These are phyloP conservation scores for Aspergillus proliferans DNA, from an alignment of 2,329 filamentous ascomycete genomes.

Conservation along the genomic window DNA sequence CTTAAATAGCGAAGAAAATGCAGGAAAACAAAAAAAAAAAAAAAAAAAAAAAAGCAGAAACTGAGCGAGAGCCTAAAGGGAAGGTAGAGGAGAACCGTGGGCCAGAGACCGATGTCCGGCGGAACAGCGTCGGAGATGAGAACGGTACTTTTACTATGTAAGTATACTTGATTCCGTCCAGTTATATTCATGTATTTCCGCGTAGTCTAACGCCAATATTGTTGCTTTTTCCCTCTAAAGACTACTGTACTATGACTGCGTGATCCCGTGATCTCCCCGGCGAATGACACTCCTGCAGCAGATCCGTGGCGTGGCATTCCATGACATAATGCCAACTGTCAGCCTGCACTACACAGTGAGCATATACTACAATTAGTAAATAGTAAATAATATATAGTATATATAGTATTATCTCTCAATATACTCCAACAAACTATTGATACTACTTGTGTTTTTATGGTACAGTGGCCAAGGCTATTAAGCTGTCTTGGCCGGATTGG, in stretches of 20 bases:
- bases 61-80: neutral
- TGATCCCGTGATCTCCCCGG: neutral
- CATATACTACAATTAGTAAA: neutral
- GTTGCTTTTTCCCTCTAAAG: neutral
- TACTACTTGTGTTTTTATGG: neutral
- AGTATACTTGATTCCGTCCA: no score
- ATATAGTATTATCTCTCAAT: no score
- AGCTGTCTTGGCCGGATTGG: neutral
- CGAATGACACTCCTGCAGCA: neutral
- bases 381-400: neutral
- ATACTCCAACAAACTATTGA: neutral
- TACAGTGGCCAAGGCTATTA: neutral
- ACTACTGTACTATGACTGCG: neutral
- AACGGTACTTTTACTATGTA: neutral
- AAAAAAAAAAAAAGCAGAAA: neutral
- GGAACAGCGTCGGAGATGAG: neutral
- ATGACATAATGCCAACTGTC: slow-evolving; percentile 1
- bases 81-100: neutral
- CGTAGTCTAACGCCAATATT: neutral
- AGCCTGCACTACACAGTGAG: neutral
- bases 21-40: neutral
- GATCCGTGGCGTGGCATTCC: neutral
- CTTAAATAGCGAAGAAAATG: neutral
- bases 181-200: no score
- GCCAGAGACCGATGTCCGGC: neutral